Conservation (phyloP, 2,329 filamentous ascomycete genomes). For the Purpureocillium takamizusanense region DNA sequence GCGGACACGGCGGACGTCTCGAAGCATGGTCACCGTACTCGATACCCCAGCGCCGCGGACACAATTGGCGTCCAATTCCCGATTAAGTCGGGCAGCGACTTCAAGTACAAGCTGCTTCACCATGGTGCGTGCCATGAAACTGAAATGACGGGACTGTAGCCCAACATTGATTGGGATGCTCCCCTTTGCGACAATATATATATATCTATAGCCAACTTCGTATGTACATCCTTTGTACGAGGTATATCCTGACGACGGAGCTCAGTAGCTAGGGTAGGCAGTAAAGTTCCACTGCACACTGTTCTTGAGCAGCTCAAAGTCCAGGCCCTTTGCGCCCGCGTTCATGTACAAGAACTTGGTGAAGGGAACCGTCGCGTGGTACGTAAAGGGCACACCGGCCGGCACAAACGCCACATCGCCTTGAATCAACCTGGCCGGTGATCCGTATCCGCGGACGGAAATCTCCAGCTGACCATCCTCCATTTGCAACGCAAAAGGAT, state of each 20-base stretch:
- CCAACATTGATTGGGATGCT: no score
- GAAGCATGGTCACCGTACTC: conserved; percentile 22
- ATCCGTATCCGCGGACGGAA: conserved; percentile 12
- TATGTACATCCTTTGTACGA: no score
- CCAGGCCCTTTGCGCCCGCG: conserved; percentile 13
- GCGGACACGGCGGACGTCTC: conserved; percentile 32
- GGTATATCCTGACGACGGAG: no score
- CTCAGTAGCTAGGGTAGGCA: conserved; percentile 6
- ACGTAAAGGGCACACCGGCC: conserved; percentile 10
- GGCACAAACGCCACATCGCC: conserved; percentile 19
- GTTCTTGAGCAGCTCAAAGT: conserved; percentile 12
- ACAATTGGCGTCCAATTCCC: no score
- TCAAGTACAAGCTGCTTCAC: no score
- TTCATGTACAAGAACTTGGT: conserved; percentile 18
- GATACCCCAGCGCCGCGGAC: no score
- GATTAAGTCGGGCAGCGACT: no score
- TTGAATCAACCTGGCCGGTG: conserved; percentile 10
- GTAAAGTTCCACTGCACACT: conserved; percentile 12
- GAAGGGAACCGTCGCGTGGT: conserved; percentile 13
- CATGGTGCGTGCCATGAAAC: no score
- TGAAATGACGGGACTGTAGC: no score
- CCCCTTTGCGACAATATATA: no score
- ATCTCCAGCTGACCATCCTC: conserved; percentile 16
- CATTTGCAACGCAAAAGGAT: conserved; percentile 15
- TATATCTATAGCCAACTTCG: no score